These are phyloP conservation scores for Penicillium alfredii DNA, from an alignment of 495 filamentous ascomycete species.

Conservation along the genomic window DNA sequence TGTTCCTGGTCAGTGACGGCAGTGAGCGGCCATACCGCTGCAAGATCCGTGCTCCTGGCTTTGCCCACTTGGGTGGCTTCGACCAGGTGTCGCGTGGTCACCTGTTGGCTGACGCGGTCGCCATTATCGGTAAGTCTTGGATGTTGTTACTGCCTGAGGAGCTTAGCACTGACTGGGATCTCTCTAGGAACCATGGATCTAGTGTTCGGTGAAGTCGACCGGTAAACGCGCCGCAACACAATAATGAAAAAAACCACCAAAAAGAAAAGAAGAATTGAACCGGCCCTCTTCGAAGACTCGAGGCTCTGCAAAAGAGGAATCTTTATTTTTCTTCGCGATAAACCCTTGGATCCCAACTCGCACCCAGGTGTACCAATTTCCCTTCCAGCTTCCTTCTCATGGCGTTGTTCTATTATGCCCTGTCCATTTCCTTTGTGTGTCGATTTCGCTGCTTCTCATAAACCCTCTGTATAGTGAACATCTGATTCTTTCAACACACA, in stretches of 20 bases:
- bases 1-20: constrained; percentile 94
- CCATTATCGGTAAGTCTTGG: constrained; percentile 65
- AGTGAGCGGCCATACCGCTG: constrained; percentile 95
- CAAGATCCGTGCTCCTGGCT: constrained; percentile 95
- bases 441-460: constrained; percentile 18
- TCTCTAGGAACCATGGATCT: constrained; percentile 72
- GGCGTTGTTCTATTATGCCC: constrained; percentile 32
- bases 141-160: background rate
- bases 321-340: no score
- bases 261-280: constrained; percentile 20
- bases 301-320: constrained; percentile 12
- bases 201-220: constrained; percentile 67
- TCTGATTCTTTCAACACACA: constrained; percentile 22
- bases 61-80: constrained; percentile 91
- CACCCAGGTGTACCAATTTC: constrained; percentile 25
- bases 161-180: constrained; percentile 7
- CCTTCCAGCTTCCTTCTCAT: constrained; percentile 27
- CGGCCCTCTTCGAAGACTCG: constrained; percentile 19
- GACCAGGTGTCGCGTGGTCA: constrained; percentile 90
- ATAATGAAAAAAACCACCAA: constrained; percentile 21
- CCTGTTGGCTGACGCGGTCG: constrained; percentile 92
- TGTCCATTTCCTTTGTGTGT: constrained; percentile 21
- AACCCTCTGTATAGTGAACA: constrained; percentile 33
- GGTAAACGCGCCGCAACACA: constrained; percentile 37
- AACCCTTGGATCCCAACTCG: constrained; percentile 16